phyloP scores from a whole-genome alignment of 345 rosid species.

The Melastoma malabathricum region DNA sequence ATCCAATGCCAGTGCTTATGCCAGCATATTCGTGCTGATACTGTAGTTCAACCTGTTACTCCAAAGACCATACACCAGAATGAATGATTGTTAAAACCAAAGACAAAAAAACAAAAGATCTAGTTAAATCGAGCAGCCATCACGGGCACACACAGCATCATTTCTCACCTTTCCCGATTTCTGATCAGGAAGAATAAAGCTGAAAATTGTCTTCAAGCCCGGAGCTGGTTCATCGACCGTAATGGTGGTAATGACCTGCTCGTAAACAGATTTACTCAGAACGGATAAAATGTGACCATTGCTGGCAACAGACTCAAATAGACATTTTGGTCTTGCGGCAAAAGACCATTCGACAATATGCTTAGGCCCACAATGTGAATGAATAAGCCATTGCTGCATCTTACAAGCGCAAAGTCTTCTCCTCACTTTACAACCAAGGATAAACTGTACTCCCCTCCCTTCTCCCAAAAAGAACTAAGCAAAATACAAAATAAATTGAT shows the following conservation, averaged over 20 bases:
- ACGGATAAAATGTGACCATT: neutral
- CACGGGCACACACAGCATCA: neutral
- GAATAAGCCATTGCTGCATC: too few relatives aligned
- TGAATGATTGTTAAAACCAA: neutral
- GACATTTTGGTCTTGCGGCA: too few relatives aligned
- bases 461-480: too few relatives aligned
- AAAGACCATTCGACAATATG: too few relatives aligned
- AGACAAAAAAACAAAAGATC: neutral
- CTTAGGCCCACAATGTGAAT: too few relatives aligned
- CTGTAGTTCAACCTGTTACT: slow-evolving; percentile 70
- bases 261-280: neutral
- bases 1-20: slow-evolving; percentile 67
- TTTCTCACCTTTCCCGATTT: slow-evolving; percentile 71
- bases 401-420: too few relatives aligned
- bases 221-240: slow-evolving; percentile 86
- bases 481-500: too few relatives aligned
- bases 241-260: slow-evolving; percentile 70
- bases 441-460: too few relatives aligned
- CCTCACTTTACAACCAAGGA: too few relatives aligned
- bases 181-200: slow-evolving; percentile 82
- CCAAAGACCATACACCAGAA: slow-evolving; percentile 8
- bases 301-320: too few relatives aligned
- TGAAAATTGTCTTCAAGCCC: slow-evolving; percentile 74
- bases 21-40: slow-evolving; percentile 89
- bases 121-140: neutral